Conservation (phyloP, 2,329 filamentous ascomycete genomes). For the Ilyonectria robusta region DNA sequence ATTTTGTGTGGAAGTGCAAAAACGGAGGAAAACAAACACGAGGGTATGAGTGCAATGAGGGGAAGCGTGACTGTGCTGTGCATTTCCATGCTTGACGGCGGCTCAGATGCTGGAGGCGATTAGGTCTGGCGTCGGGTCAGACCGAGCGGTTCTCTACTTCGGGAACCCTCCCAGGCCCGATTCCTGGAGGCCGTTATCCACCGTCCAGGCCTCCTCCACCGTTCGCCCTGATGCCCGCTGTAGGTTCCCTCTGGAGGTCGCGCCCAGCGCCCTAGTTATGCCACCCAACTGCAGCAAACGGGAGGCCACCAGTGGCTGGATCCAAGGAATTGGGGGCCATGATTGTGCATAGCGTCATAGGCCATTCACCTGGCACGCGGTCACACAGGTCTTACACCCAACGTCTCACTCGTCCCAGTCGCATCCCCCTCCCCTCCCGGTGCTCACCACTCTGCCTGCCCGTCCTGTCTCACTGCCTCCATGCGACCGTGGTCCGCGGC, state of each 20-base stretch:
- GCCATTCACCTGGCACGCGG: background rate
- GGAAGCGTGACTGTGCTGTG: background rate
- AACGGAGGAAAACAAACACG: background rate
- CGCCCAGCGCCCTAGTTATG: too few relatives aligned
- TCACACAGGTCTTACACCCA: conserved; percentile 1
- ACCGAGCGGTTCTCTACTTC: background rate
- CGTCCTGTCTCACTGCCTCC: conserved; percentile 18
- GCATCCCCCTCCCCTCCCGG: too few relatives aligned
- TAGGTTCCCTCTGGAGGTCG: too few relatives aligned
- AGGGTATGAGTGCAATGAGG: background rate
- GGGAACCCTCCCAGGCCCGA: background rate
- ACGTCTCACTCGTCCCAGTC: conserved; percentile 6
- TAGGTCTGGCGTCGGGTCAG: background rate
- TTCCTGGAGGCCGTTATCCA: background rate
- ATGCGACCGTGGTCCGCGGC: conserved; percentile 25
- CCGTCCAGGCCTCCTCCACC: background rate
- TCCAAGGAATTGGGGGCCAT: too few relatives aligned
- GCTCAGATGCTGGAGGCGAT: background rate
- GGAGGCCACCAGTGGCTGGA: too few relatives aligned
- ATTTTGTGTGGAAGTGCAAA: background rate
- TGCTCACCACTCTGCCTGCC: background rate
- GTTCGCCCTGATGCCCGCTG: too few relatives aligned
- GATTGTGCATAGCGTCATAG: too few relatives aligned
- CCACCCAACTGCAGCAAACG: too few relatives aligned
- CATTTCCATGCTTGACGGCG: background rate